phyloP scores from a whole-genome alignment of 2,329 filamentous ascomycete species.

The Trichoderma asperellum region DNA sequence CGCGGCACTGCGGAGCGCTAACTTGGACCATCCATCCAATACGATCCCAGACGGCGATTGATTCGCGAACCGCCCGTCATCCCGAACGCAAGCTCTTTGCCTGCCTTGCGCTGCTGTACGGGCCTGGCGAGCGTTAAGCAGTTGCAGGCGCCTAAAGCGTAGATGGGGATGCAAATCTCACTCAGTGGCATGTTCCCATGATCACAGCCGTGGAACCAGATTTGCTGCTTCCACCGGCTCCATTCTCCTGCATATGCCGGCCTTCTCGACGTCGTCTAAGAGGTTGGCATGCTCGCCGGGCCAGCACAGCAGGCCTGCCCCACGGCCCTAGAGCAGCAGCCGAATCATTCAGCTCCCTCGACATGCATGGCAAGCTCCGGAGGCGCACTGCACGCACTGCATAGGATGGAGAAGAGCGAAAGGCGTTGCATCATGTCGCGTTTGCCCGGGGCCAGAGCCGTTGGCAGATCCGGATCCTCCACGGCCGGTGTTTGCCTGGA shows the following conservation, averaged over 20 bases:
- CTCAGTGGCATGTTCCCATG: conserved; percentile 18
- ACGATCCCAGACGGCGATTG: conserved; percentile 13
- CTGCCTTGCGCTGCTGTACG: neutral
- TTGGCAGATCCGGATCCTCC: conserved; percentile 1
- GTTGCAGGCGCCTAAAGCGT: neutral
- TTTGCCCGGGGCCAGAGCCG: neutral
- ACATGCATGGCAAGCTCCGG: conserved; percentile 13
- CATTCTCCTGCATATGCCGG: conserved; percentile 18
- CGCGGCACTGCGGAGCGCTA: neutral
- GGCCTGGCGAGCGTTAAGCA: neutral
- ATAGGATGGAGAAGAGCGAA: neutral
- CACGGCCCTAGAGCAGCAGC: conserved; percentile 18
- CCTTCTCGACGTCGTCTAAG: conserved; percentile 9
- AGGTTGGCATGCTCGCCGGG: conserved; percentile 18
- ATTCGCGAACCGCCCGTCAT: conserved; percentile 22
- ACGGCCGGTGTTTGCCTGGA: neutral
- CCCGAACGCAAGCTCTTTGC: conserved; percentile 22
- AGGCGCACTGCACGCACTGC: neutral
- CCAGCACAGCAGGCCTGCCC: conserved; percentile 21
- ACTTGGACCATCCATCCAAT: conserved; percentile 18
- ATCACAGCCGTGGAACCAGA: conserved; percentile 21
- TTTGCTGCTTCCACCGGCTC: conserved; percentile 7
- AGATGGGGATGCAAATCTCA: conserved; percentile 6
- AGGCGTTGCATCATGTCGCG: neutral
- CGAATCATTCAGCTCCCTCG: conserved; percentile 21